These are phyloP conservation scores for Gnomoniopsis sp. DNA, from an alignment of 2,329 filamentous ascomycete species.

Conservation along the genomic window DNA sequence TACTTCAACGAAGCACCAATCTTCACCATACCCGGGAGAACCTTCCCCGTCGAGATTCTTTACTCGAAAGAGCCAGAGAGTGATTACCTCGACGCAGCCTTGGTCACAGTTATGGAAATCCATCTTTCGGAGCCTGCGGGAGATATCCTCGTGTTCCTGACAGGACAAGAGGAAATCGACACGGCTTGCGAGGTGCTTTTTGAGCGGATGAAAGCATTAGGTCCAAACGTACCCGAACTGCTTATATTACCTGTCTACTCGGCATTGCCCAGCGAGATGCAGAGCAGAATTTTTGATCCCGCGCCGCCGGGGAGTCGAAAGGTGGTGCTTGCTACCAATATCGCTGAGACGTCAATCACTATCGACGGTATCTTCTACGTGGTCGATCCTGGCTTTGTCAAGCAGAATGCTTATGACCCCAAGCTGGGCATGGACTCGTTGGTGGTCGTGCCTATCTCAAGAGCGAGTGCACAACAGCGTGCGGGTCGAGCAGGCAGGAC, in stretches of 20 bases:
- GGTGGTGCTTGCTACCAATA: slow-evolving; percentile 97
- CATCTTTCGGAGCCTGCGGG: slow-evolving; percentile 88
- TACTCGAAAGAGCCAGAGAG: slow-evolving; percentile 94
- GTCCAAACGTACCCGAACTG: slow-evolving; percentile 84
- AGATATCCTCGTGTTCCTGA: slow-evolving; percentile 95
- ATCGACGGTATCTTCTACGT: slow-evolving; percentile 98
- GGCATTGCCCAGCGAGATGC: slow-evolving; percentile 87
- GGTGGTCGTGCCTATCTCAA: slow-evolving; percentile 92
- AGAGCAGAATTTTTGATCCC: slow-evolving; percentile 91
- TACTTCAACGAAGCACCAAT: slow-evolving; percentile 97
- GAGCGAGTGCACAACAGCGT: slow-evolving; percentile 93
- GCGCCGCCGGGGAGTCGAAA: slow-evolving; percentile 83
- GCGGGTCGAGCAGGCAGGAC: slow-evolving; percentile 91
- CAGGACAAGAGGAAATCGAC: slow-evolving; percentile 97
- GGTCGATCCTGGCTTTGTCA: slow-evolving; percentile 94
- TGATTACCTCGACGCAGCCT: slow-evolving; percentile 88
- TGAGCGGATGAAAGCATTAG: slow-evolving; percentile 94
- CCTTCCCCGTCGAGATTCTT: slow-evolving; percentile 92
- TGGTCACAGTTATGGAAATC: slow-evolving; percentile 98
- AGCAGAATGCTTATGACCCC: slow-evolving; percentile 94
- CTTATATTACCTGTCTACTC: slow-evolving; percentile 96
- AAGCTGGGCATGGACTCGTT: slow-evolving; percentile 98
- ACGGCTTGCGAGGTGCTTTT: slow-evolving; percentile 88
- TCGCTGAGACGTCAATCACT: slow-evolving; percentile 95
- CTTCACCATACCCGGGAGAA: slow-evolving; percentile 92